Base-by-base conservation (phyloP, 208 protist species). In the Acanthamoeba lenticulata region DNA sequence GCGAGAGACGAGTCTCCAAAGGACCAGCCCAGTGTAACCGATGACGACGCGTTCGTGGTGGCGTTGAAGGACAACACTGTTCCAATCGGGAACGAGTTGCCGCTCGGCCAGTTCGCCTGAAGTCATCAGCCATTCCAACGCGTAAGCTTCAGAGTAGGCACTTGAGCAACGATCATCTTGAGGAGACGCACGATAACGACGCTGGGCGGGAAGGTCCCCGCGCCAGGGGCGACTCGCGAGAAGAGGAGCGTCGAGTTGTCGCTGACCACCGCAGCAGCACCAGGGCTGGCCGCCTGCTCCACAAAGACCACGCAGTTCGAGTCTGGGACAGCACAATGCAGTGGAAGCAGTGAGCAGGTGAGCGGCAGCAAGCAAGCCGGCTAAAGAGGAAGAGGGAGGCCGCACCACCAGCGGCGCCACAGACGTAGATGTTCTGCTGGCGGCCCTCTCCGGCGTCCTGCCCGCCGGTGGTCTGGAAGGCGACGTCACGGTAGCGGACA, bases 171-270 rank as follows among this genome's bases (percentile, higher is more conserved):
- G 47, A 5, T 52, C 32, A 42, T 79, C 15, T 4, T 32, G 38
- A 55, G 42, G 13, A 24, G 5, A 21, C 74, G 29, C 38, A 86
- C 77, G 27, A 86, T 32, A 44, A 42, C 42, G 19, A 86, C 77
- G 44, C 21, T 86, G n/a, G 77, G 44, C 13, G 13, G 77, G 24
- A 44, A 57, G 9, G 77, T 86, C 42, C 77, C 77, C 15, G 29
- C 24, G 77, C 77, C 77, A 24, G 77, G 77, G 3, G 36, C 3
- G 24, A 38, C 21, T 32, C 77, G 77, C 5, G 44, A 13, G 34
- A 86, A 86, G 44, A 5, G 77, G 29, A 86, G 7, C n/a, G 77
- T 27, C 29, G 77, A 86, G 77, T 86, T 86, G n/a, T 52, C n/a
- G 62, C 62, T 72, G 40, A 9, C 24, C 69, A 81, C 69, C 38